Conservation (phyloP, 768 basidiomycete species). For the Leucogyrophana mollusca region DNA sequence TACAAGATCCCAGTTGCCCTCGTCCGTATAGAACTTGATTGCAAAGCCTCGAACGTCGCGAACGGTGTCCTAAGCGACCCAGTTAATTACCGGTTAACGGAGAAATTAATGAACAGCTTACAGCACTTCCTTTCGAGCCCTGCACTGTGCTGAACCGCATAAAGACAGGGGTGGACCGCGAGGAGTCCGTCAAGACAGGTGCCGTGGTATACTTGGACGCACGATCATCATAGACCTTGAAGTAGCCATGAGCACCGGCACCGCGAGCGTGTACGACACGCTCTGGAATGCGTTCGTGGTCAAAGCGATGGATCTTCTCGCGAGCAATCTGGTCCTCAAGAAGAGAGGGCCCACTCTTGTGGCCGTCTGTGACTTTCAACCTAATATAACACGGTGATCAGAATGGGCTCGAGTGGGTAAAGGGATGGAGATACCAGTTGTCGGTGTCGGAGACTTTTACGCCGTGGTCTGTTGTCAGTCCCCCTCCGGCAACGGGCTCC, state of each 20-base stretch:
- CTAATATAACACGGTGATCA: conserved; percentile 33
- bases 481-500: conserved; percentile 8
- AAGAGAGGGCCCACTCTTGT: conserved; percentile 61
- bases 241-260: conserved; percentile 79
- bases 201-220: conserved; percentile 74
- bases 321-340: conserved; percentile 78
- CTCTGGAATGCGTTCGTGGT: conserved; percentile 90
- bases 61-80: conserved; percentile 55
- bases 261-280: conserved; percentile 75
- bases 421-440: conserved; percentile 46
- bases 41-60: conserved; percentile 90
- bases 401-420: background rate
- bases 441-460: conserved; percentile 60
- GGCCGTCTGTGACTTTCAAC: conserved; percentile 50
- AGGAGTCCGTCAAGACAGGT: conserved; percentile 68
- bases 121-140: conserved; percentile 79
- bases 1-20: conserved; percentile 88
- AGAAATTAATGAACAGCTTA: conserved; percentile 32
- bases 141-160: conserved; percentile 86
- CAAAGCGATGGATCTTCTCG: conserved; percentile 78
- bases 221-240: conserved; percentile 67
- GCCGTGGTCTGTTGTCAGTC: conserved; percentile 63
- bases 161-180: conserved; percentile 73
- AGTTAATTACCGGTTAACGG: background rate
- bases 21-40: conserved; percentile 75